Evolutionary conservation across 371 early-diverging fungal species (phyloP).

Genomic region (Sporodiniella umbellata): DNA sequence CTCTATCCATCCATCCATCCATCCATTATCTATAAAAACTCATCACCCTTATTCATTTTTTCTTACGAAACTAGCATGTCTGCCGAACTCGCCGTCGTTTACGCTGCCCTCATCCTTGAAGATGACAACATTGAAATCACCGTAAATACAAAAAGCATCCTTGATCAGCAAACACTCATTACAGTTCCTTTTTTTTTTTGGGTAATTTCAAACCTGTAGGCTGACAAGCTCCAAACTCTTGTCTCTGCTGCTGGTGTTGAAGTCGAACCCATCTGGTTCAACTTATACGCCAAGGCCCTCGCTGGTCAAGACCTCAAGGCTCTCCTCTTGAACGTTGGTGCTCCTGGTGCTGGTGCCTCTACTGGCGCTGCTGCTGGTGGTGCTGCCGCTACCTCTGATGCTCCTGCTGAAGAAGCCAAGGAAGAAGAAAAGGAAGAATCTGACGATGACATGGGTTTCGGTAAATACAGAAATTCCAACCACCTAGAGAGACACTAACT

Average conservation of each 20-base stretch:
- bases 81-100: constrained; percentile 91
- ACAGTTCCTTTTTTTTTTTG: not conserved
- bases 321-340: constrained; percentile 89
- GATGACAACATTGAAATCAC: constrained; percentile 96
- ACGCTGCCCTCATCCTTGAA: constrained; percentile 97
- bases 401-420: constrained; percentile 55
- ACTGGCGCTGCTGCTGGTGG: constrained; percentile 50
- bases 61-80: constrained; percentile 36
- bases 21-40: constrained; percentile 10
- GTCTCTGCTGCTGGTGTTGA: constrained; percentile 90
- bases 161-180: not conserved
- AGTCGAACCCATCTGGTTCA: constrained; percentile 95
- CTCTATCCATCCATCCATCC: constrained; percentile 14
- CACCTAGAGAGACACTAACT: too few species aligned
- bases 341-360: constrained; percentile 63
- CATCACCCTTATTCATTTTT: too few species aligned
- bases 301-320: constrained; percentile 90
- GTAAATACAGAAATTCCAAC: constrained; percentile 21
- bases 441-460: constrained; percentile 93
- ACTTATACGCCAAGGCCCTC: constrained; percentile 97
- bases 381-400: constrained; percentile 56
- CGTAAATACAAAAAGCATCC: constrained; percentile 56
- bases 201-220: constrained; percentile 45
- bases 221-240: constrained; percentile 92
- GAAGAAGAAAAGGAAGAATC: constrained; percentile 88